Conservation (phyloP, 169 alveolate species). For the Neospora caninum region DNA sequence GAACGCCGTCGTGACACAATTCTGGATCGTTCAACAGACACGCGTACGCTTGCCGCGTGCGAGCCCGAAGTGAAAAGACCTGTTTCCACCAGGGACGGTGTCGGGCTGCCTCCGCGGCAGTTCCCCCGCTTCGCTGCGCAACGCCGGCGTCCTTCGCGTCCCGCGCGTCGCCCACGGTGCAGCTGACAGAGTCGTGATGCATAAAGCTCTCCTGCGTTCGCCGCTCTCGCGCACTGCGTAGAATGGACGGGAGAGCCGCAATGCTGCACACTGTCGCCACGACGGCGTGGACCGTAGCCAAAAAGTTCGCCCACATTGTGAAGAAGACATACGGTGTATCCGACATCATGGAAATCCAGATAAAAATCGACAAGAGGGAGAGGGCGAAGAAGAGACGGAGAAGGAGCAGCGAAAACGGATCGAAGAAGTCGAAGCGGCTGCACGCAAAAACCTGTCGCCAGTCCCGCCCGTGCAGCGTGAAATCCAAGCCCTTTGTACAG, state of each 20-base stretch:
- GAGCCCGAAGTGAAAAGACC: neutral
- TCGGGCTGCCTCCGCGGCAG: too few relatives aligned
- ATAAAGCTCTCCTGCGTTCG: neutral
- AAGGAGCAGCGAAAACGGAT: neutral
- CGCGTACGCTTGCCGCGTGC: neutral
- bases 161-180: neutral
- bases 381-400: neutral
- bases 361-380: neutral
- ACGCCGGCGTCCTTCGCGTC: neutral
- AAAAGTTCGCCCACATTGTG: neutral
- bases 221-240: neutral
- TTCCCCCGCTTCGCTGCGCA: neutral
- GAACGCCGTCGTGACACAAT: neutral
- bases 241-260: neutral
- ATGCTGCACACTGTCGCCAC: neutral
- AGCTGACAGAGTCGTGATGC: neutral
- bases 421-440: slow-evolving; percentile 28
- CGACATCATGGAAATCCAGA: neutral
- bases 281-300: neutral
- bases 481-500: neutral
- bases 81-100: neutral
- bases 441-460: slow-evolving; percentile 4
- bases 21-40: neutral
- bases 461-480: neutral
- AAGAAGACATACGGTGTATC: neutral